phyloP scores from a whole-genome alignment of 2,329 filamentous ascomycete species.

The Tolypocladium tropicale region DNA sequence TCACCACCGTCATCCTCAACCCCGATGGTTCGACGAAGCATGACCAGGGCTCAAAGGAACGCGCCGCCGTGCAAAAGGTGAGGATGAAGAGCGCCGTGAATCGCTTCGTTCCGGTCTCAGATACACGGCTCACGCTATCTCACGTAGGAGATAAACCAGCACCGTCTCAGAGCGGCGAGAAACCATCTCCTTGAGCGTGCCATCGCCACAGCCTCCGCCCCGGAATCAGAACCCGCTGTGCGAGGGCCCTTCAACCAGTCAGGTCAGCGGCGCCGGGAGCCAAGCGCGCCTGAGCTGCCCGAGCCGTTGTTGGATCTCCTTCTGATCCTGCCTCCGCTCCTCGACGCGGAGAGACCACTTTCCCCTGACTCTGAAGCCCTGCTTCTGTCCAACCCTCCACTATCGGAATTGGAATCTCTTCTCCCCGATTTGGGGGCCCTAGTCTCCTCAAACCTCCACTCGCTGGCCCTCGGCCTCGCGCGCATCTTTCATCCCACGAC shows the following conservation, averaged over 20 bases:
- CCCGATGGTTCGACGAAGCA: constrained; percentile 46
- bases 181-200: constrained; percentile 40
- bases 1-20: constrained; percentile 45
- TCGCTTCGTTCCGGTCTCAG: background rate
- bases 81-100: constrained; percentile 3
- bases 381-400: constrained; percentile 39
- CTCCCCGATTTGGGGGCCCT: constrained; percentile 37
- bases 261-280: constrained; percentile 4
- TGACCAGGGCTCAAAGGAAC: constrained; percentile 38
- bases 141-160: constrained; percentile 35
- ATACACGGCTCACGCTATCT: background rate
- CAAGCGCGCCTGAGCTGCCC: constrained; percentile 19
- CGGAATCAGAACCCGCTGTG: constrained; percentile 8
- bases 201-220: constrained; percentile 33
- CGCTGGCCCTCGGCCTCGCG: constrained; percentile 36
- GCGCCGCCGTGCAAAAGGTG: constrained; percentile 39
- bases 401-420: constrained; percentile 34
- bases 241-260: background rate
- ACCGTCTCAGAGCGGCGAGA: constrained; percentile 38
- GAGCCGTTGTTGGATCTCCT: constrained; percentile 42
- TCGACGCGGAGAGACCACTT: constrained; percentile 25
- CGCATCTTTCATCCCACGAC: constrained; percentile 38
- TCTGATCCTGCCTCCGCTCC: constrained; percentile 40
- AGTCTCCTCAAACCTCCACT: constrained; percentile 38
- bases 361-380: constrained; percentile 25